phyloP scores from a whole-genome alignment of 2,329 filamentous ascomycete species.

The Xylariomycetidae sp. region DNA sequence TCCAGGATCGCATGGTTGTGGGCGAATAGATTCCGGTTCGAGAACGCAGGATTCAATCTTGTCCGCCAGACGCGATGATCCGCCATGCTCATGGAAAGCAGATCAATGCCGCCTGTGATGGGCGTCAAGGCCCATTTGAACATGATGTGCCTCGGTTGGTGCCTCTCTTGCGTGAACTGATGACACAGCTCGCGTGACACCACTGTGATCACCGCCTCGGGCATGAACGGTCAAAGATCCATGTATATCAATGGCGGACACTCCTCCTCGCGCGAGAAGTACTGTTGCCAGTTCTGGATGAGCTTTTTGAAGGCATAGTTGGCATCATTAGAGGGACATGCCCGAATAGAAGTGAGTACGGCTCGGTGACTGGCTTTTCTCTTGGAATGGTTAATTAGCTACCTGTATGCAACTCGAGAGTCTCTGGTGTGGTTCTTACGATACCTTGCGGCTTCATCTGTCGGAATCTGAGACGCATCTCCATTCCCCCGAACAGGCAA shows the following conservation, averaged over 20 bases:
- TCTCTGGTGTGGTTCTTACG: too few relatives aligned
- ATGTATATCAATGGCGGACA: conserved; percentile 15
- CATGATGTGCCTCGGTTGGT: conserved; percentile 8
- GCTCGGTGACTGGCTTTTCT: conserved; percentile 7
- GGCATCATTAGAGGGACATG: conserved; percentile 2
- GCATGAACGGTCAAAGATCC: conserved; percentile 15
- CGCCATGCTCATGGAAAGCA: conserved; percentile 4
- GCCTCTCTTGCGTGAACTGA: conserved; percentile 8
- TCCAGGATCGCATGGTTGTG: conserved; percentile 3
- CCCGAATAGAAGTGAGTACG: conserved; percentile 5
- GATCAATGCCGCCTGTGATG: conserved; percentile 7
- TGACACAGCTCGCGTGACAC: conserved; percentile 4
- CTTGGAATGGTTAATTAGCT: too few relatives aligned
- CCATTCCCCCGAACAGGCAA: too few relatives aligned
- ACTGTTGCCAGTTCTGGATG: conserved; percentile 1
- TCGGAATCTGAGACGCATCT: too few relatives aligned
- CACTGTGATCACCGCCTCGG: conserved; percentile 8
- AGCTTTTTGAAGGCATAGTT: not conserved
- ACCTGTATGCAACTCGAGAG: too few relatives aligned
- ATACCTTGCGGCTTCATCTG: too few relatives aligned
- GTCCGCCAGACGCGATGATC: conserved; percentile 8
- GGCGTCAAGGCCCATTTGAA: conserved; percentile 6
- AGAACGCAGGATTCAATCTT: conserved; percentile 10
- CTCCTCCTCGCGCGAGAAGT: conserved; percentile 7
- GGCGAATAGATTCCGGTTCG: not conserved